Conservation (phyloP, 2,329 filamentous ascomycete species). For the Fusarium hainanense region DNA sequence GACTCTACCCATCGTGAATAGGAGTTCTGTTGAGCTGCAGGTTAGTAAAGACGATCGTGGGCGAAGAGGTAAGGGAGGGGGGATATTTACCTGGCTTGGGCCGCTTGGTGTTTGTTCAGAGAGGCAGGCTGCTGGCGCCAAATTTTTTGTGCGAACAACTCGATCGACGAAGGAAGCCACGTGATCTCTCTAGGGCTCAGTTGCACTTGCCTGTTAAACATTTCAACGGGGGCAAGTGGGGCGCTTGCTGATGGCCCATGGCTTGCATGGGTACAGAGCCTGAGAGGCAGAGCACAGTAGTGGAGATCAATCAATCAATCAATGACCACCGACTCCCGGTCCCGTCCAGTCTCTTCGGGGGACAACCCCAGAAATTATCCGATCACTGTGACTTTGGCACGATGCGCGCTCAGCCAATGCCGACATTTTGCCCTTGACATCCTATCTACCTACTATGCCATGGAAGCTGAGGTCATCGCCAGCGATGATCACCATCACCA, state of each 20-base stretch:
- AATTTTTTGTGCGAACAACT: slow-evolving; percentile 53
- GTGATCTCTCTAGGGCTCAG: slow-evolving; percentile 16
- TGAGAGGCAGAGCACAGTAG: too few relatives aligned
- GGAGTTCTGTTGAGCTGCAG: slow-evolving; percentile 47
- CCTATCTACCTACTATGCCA: not conserved
- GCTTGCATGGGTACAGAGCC: too few relatives aligned
- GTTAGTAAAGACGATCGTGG: slow-evolving; percentile 47
- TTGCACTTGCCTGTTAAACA: not conserved
- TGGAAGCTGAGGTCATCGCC: slow-evolving; percentile 32
- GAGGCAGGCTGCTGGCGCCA: slow-evolving; percentile 45
- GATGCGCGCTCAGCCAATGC: slow-evolving; percentile 27
- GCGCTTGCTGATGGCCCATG: not conserved
- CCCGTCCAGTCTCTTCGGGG: not conserved
- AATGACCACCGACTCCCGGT: not conserved
- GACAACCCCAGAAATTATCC: slow-evolving; percentile 20
- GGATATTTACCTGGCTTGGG: slow-evolving; percentile 53
- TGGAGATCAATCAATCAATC: not conserved
- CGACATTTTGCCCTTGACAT: slow-evolving; percentile 22
- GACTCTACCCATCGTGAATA: slow-evolving; percentile 65
- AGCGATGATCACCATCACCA: slow-evolving; percentile 15
- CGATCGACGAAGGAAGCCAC: slow-evolving; percentile 44
- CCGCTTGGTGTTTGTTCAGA: slow-evolving; percentile 56
- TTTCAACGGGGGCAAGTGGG: slow-evolving; percentile 9
- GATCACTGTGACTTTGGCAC: slow-evolving; percentile 11
- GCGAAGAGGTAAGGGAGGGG: slow-evolving; percentile 41